Evolutionary conservation across 108 stramenopile species (phyloP), one percentile per base, ranked within the genome.

Genomic region (Ochromonas danica): DNA sequence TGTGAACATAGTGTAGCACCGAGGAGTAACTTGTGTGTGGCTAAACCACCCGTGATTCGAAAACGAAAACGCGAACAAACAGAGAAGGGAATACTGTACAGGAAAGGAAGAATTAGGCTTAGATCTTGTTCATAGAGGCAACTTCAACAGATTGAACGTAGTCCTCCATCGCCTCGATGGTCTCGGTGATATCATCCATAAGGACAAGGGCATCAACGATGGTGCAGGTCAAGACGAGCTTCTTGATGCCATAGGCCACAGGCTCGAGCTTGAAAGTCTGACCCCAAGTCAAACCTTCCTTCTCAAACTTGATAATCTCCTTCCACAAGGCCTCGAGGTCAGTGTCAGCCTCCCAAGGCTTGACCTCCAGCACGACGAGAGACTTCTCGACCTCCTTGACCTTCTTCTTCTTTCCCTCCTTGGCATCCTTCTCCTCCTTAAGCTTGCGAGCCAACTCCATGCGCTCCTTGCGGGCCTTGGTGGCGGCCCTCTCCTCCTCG

Each of bases 111-210:
- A n/a, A n/a, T n/a, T n/a, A n/a, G n/a, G n/a, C n/a, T 83, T 87
- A 89, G 42, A 89, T 82, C 51, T 86, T 85, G 61, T 86, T 87
- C 89, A 89, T 89, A 39, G 87, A 86, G 1, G 75, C 85, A n/a
- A 89, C 61, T 43, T 85, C 84, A 30, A 83, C 83, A 41, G 63
- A 71, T 78, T 89, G 89, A 28, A 89, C 89, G 79, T 87, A 86
- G 62, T 89, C 86, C 61, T 87, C 87, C 41, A 87, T 45, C 1
- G 65, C 84, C 81, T 87, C 83, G 61, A 89, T 87, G 40, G 65
- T 51, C 45, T 87, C 86, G 30, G 80, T 70, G 39, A 89, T 62
- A n/a, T 86, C 85, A 57, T 89, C 89, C 30, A 75, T 45, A 27
- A 75, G 31, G 10, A 84, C 81, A 39, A 80, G 42, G 79, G 82